A percentile compares a stretch with the other conserved stretches of the same genome.
phyloP scores from a whole-genome alignment of 768 basidiomycete genomes.

The Boletus subcaerulescens region DNA sequence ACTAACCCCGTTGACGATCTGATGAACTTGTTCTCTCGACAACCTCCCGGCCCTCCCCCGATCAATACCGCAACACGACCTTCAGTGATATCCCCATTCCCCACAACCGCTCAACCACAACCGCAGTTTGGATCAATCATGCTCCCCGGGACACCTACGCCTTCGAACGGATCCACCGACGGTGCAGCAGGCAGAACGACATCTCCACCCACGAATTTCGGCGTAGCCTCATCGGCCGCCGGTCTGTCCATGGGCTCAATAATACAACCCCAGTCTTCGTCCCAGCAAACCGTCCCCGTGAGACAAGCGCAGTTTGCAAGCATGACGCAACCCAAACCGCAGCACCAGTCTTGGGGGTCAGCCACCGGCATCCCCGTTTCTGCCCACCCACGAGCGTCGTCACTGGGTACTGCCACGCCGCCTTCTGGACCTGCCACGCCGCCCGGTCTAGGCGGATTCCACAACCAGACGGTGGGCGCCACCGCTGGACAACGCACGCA shows the following conservation, averaged over 20 bases:
- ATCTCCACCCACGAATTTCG: constrained; percentile 12
- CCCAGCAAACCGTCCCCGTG: background rate
- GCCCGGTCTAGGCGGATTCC: constrained; percentile 2
- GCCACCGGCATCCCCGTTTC: background rate
- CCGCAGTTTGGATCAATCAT: constrained; percentile 39
- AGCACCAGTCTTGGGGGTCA: constrained; percentile 4
- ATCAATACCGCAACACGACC: constrained; percentile 31
- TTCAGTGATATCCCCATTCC: constrained; percentile 14
- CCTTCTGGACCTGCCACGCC: constrained; percentile 15
- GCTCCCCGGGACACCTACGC: constrained; percentile 40
- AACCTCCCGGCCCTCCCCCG: constrained; percentile 10
- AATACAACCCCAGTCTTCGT: constrained; percentile 3
- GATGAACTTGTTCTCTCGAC: constrained; percentile 51
- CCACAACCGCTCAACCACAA: constrained; percentile 14
- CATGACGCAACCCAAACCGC: constrained; percentile 19
- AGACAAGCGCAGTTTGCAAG: constrained; percentile 10
- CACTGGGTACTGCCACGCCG: constrained; percentile 7
- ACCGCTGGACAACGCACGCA: constrained; percentile 21
- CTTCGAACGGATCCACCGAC: constrained; percentile 19
- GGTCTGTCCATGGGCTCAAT: constrained; percentile 3
- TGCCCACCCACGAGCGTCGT: constrained; percentile 5
- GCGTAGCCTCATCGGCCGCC: background rate
- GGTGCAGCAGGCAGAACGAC: constrained; percentile 8
- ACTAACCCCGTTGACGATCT: constrained; percentile 51
- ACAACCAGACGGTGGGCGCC: background rate